Conservation (phyloP, 2,329 filamentous ascomycete species). For the Teratosphaeriaceae sp. region DNA sequence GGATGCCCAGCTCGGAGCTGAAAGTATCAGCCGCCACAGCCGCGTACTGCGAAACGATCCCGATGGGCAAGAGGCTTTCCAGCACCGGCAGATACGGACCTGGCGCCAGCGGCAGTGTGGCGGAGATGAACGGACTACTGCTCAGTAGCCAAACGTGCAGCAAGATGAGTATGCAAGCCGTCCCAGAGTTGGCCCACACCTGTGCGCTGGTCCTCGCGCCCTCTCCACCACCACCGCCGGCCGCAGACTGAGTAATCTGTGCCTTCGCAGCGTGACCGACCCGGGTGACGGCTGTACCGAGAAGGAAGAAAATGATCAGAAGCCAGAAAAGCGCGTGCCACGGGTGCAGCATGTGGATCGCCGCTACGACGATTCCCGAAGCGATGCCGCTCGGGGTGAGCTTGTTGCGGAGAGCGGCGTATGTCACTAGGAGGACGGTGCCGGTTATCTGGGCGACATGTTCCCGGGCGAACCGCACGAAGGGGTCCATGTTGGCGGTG, state of each 20-base stretch:
- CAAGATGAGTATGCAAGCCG: conserved; percentile 61
- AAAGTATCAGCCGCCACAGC: conserved; percentile 91
- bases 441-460: conserved; percentile 25
- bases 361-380: conserved; percentile 65
- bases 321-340: conserved; percentile 89
- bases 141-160: conserved; percentile 42
- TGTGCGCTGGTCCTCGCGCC: conserved; percentile 78
- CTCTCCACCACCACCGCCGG: conserved; percentile 66
- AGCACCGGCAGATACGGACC: conserved; percentile 36
- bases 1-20: conserved; percentile 88
- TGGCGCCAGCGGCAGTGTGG: conserved; percentile 12
- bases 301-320: conserved; percentile 77
- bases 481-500: conserved; percentile 17
- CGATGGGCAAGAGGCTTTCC: conserved; percentile 37
- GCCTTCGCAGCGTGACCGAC: conserved; percentile 85
- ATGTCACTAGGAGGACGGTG: conserved; percentile 39
- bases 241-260: conserved; percentile 68
- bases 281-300: conserved; percentile 71
- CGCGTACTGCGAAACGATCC: conserved; percentile 61
- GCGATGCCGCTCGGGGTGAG: conserved; percentile 72
- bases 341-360: conserved; percentile 81
- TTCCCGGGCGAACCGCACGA: conserved; percentile 15
- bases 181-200: conserved; percentile 81
- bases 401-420: conserved; percentile 40
- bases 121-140: conserved; percentile 27